phyloP scores from a whole-genome alignment of 805 yeast genomes.

The Yamadazyma nakazawae region DNA sequence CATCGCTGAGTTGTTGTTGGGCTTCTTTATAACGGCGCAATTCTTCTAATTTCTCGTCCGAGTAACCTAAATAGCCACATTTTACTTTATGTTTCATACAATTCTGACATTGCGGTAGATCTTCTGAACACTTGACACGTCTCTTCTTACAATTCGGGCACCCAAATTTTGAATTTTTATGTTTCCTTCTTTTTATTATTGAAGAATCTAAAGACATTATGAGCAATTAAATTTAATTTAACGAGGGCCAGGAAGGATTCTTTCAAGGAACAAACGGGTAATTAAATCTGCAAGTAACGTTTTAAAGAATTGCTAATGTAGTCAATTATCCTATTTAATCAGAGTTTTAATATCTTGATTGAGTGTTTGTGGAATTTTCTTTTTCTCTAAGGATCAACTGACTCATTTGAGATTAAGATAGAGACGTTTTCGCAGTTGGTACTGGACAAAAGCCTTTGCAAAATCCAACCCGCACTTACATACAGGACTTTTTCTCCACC shows the following conservation, averaged over 20 bases:
- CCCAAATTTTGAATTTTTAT: conserved; percentile 40
- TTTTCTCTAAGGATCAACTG: not conserved
- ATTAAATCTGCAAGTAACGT: too few species aligned
- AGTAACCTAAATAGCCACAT: conserved; percentile 38
- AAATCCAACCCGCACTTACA: too few species aligned
- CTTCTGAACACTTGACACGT: conserved; percentile 47
- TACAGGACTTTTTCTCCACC: too few species aligned
- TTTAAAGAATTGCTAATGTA: too few species aligned
- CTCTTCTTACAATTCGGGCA: conserved; percentile 50
- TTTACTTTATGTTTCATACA: conserved; percentile 38
- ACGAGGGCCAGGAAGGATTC: not conserved
- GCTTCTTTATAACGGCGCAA: conserved; percentile 18
- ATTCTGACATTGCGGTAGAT: conserved; percentile 37
- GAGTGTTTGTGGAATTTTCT: too few species aligned
- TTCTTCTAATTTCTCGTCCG: conserved; percentile 29
- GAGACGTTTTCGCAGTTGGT: not conserved
- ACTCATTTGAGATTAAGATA: not conserved
- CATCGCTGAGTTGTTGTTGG: conserved; percentile 7
- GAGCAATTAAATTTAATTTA: too few species aligned
- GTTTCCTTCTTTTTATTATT: conserved; percentile 22
- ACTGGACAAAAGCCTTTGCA: not conserved
- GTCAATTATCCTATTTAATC: too few species aligned
- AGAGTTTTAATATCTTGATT: too few species aligned
- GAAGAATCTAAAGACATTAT: not conserved
- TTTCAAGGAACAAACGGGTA: not conserved